Conservation (phyloP, 176 grass and related monocot genomes). For the Musa beccarii region DNA sequence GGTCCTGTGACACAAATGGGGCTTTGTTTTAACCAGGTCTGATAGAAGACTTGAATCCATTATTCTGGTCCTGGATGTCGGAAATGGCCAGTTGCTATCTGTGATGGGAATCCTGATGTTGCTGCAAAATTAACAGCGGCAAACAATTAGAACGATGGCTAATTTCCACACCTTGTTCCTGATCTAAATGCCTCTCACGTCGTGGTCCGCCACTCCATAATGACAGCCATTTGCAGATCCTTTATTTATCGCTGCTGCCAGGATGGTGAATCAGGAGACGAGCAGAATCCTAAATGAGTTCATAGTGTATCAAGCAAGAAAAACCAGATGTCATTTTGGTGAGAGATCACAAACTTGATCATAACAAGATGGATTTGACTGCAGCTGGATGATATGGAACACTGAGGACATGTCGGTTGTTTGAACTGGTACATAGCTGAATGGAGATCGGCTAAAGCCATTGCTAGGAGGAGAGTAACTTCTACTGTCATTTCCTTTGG, state of each 20-base stretch:
- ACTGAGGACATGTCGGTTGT: background rate
- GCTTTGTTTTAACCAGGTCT: conserved; percentile 7
- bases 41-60: background rate
- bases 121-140: conserved; percentile 1
- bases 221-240: background rate
- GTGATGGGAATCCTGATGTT: conserved; percentile 11
- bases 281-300: too few species aligned
- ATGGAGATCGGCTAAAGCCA: background rate
- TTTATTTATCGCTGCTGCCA: background rate
- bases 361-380: background rate
- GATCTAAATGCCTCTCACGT: conserved; percentile 13
- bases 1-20: background rate
- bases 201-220: conserved; percentile 8
- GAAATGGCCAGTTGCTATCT: background rate
- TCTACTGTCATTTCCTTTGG: background rate
- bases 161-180: conserved; percentile 21
- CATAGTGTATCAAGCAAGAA: background rate
- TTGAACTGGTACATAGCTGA: background rate
- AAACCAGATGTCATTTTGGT: background rate
- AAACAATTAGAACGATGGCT: conserved; percentile 12
- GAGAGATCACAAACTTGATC: background rate
- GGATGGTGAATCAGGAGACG: background rate
- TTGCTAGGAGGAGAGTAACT: background rate
- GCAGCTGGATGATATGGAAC: background rate
- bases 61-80: background rate